Conservation (phyloP, 2,329 filamentous ascomycete genomes). For the Claviceps purpurea region DNA sequence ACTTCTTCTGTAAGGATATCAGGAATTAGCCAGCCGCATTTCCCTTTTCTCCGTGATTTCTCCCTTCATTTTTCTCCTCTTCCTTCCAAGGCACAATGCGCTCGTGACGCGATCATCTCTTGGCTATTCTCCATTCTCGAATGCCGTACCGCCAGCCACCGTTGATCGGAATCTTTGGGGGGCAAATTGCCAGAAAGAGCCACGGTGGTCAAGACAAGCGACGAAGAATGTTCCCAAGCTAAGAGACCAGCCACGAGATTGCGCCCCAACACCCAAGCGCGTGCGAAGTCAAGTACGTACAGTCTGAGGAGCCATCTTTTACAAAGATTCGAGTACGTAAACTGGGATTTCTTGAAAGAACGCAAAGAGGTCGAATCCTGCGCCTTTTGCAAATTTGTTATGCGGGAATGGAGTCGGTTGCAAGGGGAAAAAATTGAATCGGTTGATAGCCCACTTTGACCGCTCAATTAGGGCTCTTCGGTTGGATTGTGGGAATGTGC, state of each 20-base stretch:
- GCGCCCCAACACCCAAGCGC: constrained; percentile 82
- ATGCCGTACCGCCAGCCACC: background rate
- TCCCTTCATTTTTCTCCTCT: background rate
- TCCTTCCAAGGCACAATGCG: constrained; percentile 8
- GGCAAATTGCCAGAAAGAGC: background rate
- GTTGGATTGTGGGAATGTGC: constrained; percentile 8
- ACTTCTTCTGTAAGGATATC: constrained; percentile 44
- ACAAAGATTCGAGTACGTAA: constrained; percentile 9
- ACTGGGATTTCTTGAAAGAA: constrained; percentile 19
- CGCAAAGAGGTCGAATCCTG: constrained; percentile 70
- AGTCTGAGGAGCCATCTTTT: constrained; percentile 71
- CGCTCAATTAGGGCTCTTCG: constrained; percentile 20
- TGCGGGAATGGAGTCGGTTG: constrained; percentile 6
- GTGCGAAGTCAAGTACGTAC: constrained; percentile 61
- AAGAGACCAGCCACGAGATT: background rate
- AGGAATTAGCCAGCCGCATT: constrained; percentile 94
- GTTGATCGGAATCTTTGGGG: background rate
- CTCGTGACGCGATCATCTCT: background rate
- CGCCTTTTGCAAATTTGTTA: constrained; percentile 31
- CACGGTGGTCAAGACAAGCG: background rate
- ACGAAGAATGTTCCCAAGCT: background rate
- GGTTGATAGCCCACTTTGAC: background rate
- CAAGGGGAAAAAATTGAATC: background rate
- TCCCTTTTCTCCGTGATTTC: background rate
- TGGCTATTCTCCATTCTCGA: background rate